phyloP scores from a whole-genome alignment of 2,329 filamentous ascomycete species.

The Coniosporium tulheliwenetii region DNA sequence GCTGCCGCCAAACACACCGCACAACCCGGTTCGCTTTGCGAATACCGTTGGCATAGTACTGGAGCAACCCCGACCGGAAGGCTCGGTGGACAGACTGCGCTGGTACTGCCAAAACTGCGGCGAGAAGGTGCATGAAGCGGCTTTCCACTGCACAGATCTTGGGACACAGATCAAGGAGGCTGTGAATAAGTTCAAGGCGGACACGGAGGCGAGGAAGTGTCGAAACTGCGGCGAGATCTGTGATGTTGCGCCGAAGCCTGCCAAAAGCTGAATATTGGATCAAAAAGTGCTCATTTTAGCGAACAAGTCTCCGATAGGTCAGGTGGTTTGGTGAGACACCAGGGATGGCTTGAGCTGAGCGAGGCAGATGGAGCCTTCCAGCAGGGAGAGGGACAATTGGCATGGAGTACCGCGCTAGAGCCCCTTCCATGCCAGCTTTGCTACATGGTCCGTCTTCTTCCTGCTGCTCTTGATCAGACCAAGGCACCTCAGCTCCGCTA shows the following conservation, averaged over 20 bases:
- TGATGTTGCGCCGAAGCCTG: constrained; percentile 12
- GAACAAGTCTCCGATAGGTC: too few species aligned
- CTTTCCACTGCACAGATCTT: constrained; percentile 72
- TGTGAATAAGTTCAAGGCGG: constrained; percentile 64
- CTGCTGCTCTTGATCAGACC: constrained; percentile 80
- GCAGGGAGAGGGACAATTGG: too few species aligned
- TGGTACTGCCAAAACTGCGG: constrained; percentile 68
- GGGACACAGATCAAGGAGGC: constrained; percentile 84
- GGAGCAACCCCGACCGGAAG: constrained; percentile 58
- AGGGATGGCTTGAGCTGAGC: too few species aligned
- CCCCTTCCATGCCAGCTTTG: constrained; percentile 71
- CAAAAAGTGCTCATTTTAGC: too few species aligned
- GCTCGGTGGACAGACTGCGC: constrained; percentile 56
- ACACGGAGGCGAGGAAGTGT: constrained; percentile 59
- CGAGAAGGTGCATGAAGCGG: constrained; percentile 65
- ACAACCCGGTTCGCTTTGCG: constrained; percentile 80
- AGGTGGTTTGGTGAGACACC: too few species aligned
- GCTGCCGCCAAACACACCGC: constrained; percentile 73
- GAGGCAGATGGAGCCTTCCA: too few species aligned
- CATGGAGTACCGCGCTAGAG: constrained; percentile 26
- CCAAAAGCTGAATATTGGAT: neutral
- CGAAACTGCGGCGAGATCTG: constrained; percentile 61
- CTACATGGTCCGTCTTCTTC: constrained; percentile 84
- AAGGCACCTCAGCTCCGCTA: constrained; percentile 73
- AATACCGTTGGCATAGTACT: constrained; percentile 77